phyloP scores from a whole-genome alignment of 2,329 filamentous ascomycete species.

The Colletotrichum magnum region DNA sequence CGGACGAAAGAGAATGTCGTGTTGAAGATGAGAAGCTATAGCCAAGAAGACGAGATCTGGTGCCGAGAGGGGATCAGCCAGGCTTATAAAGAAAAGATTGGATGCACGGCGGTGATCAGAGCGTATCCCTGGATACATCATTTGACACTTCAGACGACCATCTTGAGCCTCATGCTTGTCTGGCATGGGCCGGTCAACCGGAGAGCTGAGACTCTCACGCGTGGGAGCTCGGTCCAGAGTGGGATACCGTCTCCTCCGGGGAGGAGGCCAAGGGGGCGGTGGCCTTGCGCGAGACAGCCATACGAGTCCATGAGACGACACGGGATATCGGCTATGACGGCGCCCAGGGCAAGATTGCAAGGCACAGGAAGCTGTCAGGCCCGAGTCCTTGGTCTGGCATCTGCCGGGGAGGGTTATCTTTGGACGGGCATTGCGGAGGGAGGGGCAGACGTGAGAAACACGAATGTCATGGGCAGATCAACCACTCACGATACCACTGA shows the following conservation, averaged over 20 bases:
- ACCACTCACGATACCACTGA: slow-evolving; percentile 12
- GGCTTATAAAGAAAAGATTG: slow-evolving; percentile 34
- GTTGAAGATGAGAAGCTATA: slow-evolving; percentile 29
- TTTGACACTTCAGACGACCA: slow-evolving; percentile 25
- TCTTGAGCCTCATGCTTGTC: slow-evolving; percentile 19
- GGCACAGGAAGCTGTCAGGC: slow-evolving; percentile 18
- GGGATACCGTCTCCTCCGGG: not conserved
- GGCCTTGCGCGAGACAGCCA: not conserved
- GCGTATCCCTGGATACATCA: slow-evolving; percentile 25
- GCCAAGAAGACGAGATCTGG: slow-evolving; percentile 15
- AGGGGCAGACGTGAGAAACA: slow-evolving; percentile 1
- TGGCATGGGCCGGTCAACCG: slow-evolving; percentile 4
- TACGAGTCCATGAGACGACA: slow-evolving; percentile 32
- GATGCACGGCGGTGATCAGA: slow-evolving; percentile 22
- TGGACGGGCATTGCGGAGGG: not conserved
- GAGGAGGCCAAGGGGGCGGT: not conserved
- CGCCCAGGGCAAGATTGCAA: slow-evolving; percentile 10
- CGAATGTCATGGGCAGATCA: not conserved
- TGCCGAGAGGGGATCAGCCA: slow-evolving; percentile 25
- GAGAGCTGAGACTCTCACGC: not conserved
- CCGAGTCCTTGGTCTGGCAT: slow-evolving; percentile 26
- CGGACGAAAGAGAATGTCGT: slow-evolving; percentile 32
- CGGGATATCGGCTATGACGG: slow-evolving; percentile 9
- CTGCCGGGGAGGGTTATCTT: not conserved
- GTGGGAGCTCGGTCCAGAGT: not conserved